phyloP scores from a whole-genome alignment of 2,329 filamentous ascomycete species.

The Penicillium hordei region DNA sequence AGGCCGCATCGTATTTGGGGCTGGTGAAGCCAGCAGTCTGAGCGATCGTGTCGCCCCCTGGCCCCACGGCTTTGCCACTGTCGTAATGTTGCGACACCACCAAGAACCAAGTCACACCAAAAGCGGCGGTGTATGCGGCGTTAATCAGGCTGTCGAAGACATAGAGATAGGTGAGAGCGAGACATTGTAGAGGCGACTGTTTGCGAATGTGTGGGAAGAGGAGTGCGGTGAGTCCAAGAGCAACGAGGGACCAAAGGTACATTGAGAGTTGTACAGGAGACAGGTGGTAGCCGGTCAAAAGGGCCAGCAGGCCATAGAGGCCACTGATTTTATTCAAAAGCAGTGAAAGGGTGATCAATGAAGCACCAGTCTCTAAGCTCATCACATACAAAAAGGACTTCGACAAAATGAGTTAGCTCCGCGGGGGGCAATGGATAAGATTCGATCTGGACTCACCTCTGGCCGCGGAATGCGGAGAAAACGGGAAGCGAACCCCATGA shows the following conservation, averaged over 20 bases:
- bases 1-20: slow-evolving; percentile 61
- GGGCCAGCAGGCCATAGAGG: slow-evolving; percentile 83
- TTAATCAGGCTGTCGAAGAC: slow-evolving; percentile 80
- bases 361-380: slow-evolving; percentile 80
- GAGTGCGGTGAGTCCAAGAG: slow-evolving; percentile 66
- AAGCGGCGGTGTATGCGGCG: slow-evolving; percentile 75
- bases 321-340: slow-evolving; percentile 92
- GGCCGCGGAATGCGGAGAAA: slow-evolving; percentile 52
- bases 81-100: slow-evolving; percentile 62
- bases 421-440: slow-evolving; percentile 6
- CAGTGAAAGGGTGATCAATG: slow-evolving; percentile 78
- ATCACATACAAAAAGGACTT: slow-evolving; percentile 84
- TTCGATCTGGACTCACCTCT: slow-evolving; percentile 33
- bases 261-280: slow-evolving; percentile 82
- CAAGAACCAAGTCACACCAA: slow-evolving; percentile 83
- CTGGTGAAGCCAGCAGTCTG: slow-evolving; percentile 65
- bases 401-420: slow-evolving; percentile 19
- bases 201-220: slow-evolving; percentile 78
- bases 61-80: slow-evolving; percentile 44
- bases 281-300: slow-evolving; percentile 81
- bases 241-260: slow-evolving; percentile 81
- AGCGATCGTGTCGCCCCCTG: slow-evolving; percentile 58
- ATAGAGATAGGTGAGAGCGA: slow-evolving; percentile 83
- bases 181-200: slow-evolving; percentile 73
- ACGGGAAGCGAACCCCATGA: slow-evolving; percentile 43